Evolutionary conservation across 768 basidiomycete genomes (phyloP).

Genomic region (Neoboletus subvelutipes): DNA sequence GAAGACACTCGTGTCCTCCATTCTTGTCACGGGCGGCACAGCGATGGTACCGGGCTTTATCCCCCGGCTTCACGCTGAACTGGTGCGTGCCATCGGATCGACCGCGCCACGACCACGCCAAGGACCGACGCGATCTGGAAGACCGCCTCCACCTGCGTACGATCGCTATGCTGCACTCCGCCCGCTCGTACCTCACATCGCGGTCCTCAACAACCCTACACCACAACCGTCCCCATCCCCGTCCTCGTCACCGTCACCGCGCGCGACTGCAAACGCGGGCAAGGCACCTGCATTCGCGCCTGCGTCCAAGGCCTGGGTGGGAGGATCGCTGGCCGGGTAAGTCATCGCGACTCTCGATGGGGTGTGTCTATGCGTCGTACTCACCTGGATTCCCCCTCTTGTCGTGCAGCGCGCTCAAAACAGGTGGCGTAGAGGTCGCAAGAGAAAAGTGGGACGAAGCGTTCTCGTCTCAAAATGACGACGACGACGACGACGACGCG

Average conservation of each 20-base stretch:
- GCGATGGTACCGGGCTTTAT: slow-evolving; percentile 93
- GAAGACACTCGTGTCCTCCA: slow-evolving; percentile 76
- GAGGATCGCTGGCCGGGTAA: slow-evolving; percentile 89
- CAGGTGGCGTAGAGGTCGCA: slow-evolving; percentile 76
- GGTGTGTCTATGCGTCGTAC: neutral
- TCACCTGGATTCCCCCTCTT: neutral
- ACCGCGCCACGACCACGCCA: slow-evolving; percentile 36
- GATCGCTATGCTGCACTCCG: slow-evolving; percentile 78
- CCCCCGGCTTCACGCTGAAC: slow-evolving; percentile 77
- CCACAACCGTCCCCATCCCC: slow-evolving; percentile 48
- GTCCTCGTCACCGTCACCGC: slow-evolving; percentile 32
- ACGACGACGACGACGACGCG: slow-evolving; percentile 44
- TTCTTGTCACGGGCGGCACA: slow-evolving; percentile 87
- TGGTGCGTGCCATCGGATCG: slow-evolving; percentile 59
- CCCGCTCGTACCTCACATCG: slow-evolving; percentile 67
- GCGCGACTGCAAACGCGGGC: slow-evolving; percentile 65
- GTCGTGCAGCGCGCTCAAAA: slow-evolving; percentile 69
- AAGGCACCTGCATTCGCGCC: slow-evolving; percentile 88
- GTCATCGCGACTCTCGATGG: slow-evolving; percentile 25
- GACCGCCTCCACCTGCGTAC: slow-evolving; percentile 48
- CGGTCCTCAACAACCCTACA: slow-evolving; percentile 82
- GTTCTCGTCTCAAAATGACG: slow-evolving; percentile 40
- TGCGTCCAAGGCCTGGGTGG: slow-evolving; percentile 84
- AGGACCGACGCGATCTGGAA: slow-evolving; percentile 35
- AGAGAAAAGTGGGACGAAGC: slow-evolving; percentile 87